Conservation (phyloP, 2,329 filamentous ascomycete genomes). For the Cladosporium austrohemisphaericum region DNA sequence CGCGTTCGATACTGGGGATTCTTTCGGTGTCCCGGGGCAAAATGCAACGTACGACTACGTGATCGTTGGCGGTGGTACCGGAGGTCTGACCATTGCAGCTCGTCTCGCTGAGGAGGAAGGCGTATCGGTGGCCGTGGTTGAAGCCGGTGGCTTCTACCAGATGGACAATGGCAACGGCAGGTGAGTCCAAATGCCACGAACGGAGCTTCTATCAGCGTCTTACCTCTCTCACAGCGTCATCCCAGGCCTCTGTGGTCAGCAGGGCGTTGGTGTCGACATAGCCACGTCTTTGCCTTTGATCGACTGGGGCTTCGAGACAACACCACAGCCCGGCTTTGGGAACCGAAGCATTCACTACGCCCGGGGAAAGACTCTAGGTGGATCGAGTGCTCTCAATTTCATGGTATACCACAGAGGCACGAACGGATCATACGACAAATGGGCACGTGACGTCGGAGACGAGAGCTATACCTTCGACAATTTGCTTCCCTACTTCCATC, state of each 20-base stretch:
- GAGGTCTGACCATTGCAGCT: slow-evolving; percentile 17
- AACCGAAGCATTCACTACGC: slow-evolving; percentile 24
- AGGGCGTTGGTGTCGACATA: slow-evolving; percentile 25
- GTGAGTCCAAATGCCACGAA: background rate
- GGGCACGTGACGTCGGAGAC: slow-evolving; percentile 37
- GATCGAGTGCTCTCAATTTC: slow-evolving; percentile 27
- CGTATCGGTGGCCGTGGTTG: slow-evolving; percentile 21
- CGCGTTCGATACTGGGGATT: background rate
- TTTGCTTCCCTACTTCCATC: slow-evolving; percentile 25
- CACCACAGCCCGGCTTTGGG: slow-evolving; percentile 21
- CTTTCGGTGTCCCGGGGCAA: background rate
- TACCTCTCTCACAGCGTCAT: slow-evolving; percentile 5
- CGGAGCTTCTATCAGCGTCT: background rate
- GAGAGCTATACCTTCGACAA: slow-evolving; percentile 29
- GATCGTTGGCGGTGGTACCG: slow-evolving; percentile 17
- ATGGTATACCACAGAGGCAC: slow-evolving; percentile 31
- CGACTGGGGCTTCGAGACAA: slow-evolving; percentile 29
- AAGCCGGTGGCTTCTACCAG: slow-evolving; percentile 25
- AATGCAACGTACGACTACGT: slow-evolving; percentile 18
- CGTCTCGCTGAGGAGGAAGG: slow-evolving; percentile 18
- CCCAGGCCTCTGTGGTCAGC: slow-evolving; percentile 14
- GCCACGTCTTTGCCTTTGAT: slow-evolving; percentile 16
- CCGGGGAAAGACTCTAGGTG: slow-evolving; percentile 30
- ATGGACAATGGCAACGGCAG: slow-evolving; percentile 18
- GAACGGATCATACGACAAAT: slow-evolving; percentile 29